Evolutionary conservation across 192 early-diverging fungal genomes (phyloP), one percentile per base, ranked within the genome.

Genomic region (Diversispora epigaea): DNA sequence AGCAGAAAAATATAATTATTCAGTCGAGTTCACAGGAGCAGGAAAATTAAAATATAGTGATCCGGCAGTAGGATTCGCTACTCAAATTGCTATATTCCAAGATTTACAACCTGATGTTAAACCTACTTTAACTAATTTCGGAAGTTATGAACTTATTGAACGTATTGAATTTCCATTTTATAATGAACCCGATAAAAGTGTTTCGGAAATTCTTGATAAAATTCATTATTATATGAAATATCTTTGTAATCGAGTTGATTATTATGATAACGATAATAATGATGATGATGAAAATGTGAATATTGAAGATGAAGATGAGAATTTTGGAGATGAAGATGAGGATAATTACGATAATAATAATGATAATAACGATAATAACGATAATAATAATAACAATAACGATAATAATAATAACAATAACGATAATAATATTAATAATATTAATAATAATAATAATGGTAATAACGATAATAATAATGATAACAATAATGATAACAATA

Each of bases 61-160:
- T 83, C 79, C 78, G 46, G 64, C 73, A 3, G 76, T 85, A 9
- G 92, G 91, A 5, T 79, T 82, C 52, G 92, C 91, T 76, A 90
- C 92, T 10, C 93, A 96, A 82, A 85, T 91, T 64, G 92, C 92
- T 4, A 83, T 92, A 2, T 93, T 94, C 44, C 68, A 32, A 19
- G 52, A 64, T 14, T 54, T 75, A 12, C 22, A 50, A 15, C 67
- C 60, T 3, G n/a, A 62, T 0, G 17, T 68, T 17, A 60, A 64
- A 2, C 45, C 69, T 22, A 49, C 21, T 0, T 22, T 40, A 2
- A 3, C 46, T 0, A 61, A 40, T 11, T 10, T 50, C 9, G 58
- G 49, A 60, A 49, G 70, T 43, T 77, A 85, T 76, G 52, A 14
- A 0, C 80, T 81, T 49, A 54, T 85, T 47, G 77, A 86, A 6